A percentile compares a stretch with the other conserved stretches of the same genome.
Evolutionary conservation across 1,139 yeast genomes (phyloP).

Genomic region (Yamadazyma mexicana): DNA sequence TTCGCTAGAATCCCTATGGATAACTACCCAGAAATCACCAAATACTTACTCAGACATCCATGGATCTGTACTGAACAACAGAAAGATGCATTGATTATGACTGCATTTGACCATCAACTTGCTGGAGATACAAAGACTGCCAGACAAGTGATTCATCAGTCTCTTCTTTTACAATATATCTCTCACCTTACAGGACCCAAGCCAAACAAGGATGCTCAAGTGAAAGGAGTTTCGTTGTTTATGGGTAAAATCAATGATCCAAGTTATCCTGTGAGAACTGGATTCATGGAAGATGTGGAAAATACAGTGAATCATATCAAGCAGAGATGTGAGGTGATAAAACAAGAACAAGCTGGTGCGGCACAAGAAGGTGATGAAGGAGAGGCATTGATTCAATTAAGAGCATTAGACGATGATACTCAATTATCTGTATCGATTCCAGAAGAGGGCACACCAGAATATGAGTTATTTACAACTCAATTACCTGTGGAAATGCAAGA

Average conservation of each 20-base stretch:
- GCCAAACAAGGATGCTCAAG: slow-evolving; percentile 33
- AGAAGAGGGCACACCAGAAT: slow-evolving; percentile 51
- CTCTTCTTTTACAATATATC: slow-evolving; percentile 77
- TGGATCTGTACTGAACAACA: slow-evolving; percentile 77
- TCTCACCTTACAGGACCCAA: slow-evolving; percentile 55
- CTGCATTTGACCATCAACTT: slow-evolving; percentile 83
- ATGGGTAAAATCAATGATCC: slow-evolving; percentile 60
- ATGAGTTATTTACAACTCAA: slow-evolving; percentile 50
- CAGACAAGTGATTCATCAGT: slow-evolving; percentile 71
- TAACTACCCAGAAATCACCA: slow-evolving; percentile 50
- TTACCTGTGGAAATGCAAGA: slow-evolving; percentile 66
- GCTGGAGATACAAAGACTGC: slow-evolving; percentile 55
- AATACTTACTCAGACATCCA: slow-evolving; percentile 58
- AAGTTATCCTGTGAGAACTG: slow-evolving; percentile 58
- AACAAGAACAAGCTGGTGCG: slow-evolving; percentile 38
- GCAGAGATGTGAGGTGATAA: slow-evolving; percentile 68
- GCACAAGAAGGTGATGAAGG: slow-evolving; percentile 46
- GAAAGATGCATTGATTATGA: slow-evolving; percentile 90
- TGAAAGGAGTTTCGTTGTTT: slow-evolving; percentile 65
- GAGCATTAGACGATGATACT: slow-evolving; percentile 82
- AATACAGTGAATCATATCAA: slow-evolving; percentile 72
- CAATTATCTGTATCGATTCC: slow-evolving; percentile 78
- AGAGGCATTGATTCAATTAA: slow-evolving; percentile 82
- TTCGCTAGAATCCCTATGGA: slow-evolving; percentile 59
- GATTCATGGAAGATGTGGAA: slow-evolving; percentile 72